Percentiles rank a stretch among this genome's conserved stretches.
Conservation (phyloP, 495 filamentous ascomycete genomes). For the Podospora tetraspora region DNA sequence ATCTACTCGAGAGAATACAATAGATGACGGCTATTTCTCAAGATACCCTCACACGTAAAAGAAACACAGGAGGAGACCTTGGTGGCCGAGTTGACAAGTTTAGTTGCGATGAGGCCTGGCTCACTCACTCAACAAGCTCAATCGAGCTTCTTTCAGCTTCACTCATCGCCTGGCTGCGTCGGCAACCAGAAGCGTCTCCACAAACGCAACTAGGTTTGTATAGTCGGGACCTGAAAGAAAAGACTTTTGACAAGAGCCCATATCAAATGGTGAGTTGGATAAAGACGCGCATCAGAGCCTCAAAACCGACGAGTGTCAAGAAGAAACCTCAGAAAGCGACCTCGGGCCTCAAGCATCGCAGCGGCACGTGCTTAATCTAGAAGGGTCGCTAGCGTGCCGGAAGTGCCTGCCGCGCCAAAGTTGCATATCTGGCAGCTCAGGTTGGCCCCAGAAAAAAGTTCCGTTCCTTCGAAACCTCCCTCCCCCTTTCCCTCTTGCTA, state of each 20-base stretch:
- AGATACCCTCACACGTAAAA: background rate
- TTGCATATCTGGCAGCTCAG: slow-evolving; percentile 11
- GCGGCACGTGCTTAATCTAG: background rate
- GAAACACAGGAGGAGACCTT: background rate
- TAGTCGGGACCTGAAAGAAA: background rate
- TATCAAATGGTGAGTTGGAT: background rate
- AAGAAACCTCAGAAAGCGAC: background rate
- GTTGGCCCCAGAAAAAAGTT: slow-evolving; percentile 8
- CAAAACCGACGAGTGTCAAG: too few relatives aligned
- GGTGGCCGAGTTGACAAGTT: background rate
- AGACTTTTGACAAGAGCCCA: background rate
- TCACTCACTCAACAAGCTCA: background rate
- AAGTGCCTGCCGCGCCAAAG: slow-evolving; percentile 8
- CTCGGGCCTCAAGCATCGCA: background rate
- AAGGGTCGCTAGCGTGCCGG: slow-evolving; percentile 6
- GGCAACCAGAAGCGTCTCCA: background rate
- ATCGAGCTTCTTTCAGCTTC: background rate
- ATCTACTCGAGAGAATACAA: background rate
- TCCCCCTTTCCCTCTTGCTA: background rate
- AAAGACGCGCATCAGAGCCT: background rate
- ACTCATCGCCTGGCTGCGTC: background rate
- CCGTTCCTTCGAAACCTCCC: slow-evolving; percentile 1
- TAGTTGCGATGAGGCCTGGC: background rate
- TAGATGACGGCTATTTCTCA: background rate
- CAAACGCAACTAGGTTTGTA: background rate